These are phyloP conservation scores for Penstemon davidsonii DNA, from an alignment of 257 asterid species.

Conservation along the genomic window DNA sequence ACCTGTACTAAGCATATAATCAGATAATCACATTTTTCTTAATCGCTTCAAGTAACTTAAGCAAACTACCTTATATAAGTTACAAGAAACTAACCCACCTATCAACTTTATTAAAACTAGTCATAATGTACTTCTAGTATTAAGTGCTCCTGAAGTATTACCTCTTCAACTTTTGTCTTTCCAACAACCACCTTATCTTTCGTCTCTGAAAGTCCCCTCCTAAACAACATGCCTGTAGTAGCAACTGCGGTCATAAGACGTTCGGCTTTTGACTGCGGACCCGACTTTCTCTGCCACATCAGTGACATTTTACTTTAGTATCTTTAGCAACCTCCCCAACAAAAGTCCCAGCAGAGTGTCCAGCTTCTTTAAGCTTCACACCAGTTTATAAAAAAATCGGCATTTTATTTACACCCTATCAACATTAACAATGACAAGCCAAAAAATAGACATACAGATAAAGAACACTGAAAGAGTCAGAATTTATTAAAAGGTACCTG, in stretches of 20 bases:
- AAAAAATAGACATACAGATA: conserved; percentile 7
- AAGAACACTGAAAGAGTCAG: background rate
- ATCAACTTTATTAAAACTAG: background rate
- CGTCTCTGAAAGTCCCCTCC: conserved; percentile 86
- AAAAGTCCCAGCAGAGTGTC: conserved; percentile 78
- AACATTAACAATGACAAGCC: conserved; percentile 5
- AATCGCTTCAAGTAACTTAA: no score
- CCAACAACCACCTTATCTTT: conserved; percentile 88
- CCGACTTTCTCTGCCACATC: conserved; percentile 88
- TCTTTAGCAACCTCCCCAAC: conserved; percentile 89
- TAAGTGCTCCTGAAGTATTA: conserved; percentile 25
- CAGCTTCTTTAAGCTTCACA: conserved; percentile 78
- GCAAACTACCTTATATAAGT: background rate
- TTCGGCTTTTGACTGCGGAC: conserved; percentile 71
- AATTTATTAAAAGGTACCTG: conserved; percentile 49
- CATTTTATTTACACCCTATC: conserved; percentile 6
- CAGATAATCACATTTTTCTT: background rate
- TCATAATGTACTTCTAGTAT: background rate
- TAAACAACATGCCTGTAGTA: conserved; percentile 72
- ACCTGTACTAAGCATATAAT: no score
- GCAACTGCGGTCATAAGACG: conserved; percentile 83
- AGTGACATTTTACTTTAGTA: conserved; percentile 78
- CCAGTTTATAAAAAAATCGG: conserved; percentile 56
- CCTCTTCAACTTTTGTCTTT: conserved; percentile 91
- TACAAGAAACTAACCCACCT: conserved; percentile 7